Evolutionary conservation across 2,329 filamentous ascomycete species (phyloP).

Genomic region (Apiospora koreana): DNA sequence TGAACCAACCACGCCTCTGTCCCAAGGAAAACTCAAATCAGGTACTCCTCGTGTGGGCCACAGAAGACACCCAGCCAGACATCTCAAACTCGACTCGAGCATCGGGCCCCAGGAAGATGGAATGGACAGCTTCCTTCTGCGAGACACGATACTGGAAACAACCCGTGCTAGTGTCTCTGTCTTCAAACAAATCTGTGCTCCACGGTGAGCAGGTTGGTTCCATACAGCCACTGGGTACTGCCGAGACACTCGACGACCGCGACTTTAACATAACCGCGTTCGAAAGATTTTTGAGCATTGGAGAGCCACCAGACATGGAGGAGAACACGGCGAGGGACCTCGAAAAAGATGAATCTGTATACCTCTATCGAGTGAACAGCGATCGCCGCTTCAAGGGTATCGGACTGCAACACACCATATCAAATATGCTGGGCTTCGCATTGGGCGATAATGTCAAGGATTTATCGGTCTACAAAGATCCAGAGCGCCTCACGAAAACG

Average conservation of each 20-base stretch:
- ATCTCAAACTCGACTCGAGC: background rate
- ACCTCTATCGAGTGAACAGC: background rate
- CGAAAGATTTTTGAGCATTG: background rate
- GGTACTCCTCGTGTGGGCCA: background rate
- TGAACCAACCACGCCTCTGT: background rate
- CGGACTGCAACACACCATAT: background rate
- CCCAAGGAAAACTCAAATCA: background rate
- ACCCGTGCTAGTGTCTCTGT: background rate
- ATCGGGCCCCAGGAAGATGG: background rate
- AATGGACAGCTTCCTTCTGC: background rate
- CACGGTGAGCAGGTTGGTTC: background rate
- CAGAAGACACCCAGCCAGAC: background rate
- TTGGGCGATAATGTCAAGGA: background rate
- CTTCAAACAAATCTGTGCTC: background rate
- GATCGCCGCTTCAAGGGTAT: background rate
- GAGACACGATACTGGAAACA: background rate
- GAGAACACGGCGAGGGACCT: background rate
- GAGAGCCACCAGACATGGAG: background rate
- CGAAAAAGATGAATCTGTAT: too few relatives aligned
- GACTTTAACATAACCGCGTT: background rate
- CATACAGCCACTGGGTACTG: background rate
- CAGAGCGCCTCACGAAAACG: background rate
- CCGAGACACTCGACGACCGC: background rate
- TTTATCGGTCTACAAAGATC: background rate
- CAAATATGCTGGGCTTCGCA: background rate